Conservation (phyloP, 176 grass and related monocot genomes). For the Musa itinerans region DNA sequence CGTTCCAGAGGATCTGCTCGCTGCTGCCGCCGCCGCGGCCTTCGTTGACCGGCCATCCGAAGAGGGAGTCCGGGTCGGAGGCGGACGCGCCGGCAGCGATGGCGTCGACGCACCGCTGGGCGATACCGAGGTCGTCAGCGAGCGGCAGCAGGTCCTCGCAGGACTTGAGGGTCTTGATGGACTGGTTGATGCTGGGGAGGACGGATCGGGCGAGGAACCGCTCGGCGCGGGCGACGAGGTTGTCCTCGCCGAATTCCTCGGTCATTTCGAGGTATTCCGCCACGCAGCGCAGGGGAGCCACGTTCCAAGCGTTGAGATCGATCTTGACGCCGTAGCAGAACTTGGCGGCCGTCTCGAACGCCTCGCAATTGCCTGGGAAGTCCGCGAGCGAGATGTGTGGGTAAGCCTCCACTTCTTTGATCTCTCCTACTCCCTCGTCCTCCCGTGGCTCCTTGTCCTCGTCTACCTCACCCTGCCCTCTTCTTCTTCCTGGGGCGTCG, state of each 20-base stretch:
- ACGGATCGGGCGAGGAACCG: slow-evolving; percentile 40
- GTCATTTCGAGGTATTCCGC: slow-evolving; percentile 87
- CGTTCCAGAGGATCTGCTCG: slow-evolving; percentile 35
- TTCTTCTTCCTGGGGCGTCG: neutral
- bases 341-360: slow-evolving; percentile 68
- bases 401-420: slow-evolving; percentile 10
- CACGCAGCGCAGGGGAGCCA: slow-evolving; percentile 61
- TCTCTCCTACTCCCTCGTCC: neutral
- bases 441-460: slow-evolving; percentile 35
- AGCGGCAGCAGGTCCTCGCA: slow-evolving; percentile 75
- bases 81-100: slow-evolving; percentile 41
- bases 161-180: slow-evolving; percentile 68
- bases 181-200: slow-evolving; percentile 46
- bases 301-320: slow-evolving; percentile 72
- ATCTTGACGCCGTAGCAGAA: slow-evolving; percentile 92
- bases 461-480: slow-evolving; percentile 1
- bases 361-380: slow-evolving; percentile 65
- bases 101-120: slow-evolving; percentile 51
- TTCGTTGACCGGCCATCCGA: slow-evolving; percentile 32
- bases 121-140: slow-evolving; percentile 59
- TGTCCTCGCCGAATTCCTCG: slow-evolving; percentile 67
- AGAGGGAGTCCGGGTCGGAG: slow-evolving; percentile 24
- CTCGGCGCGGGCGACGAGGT: slow-evolving; percentile 53
- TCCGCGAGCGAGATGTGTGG: slow-evolving; percentile 37
- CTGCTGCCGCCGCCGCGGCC: slow-evolving; percentile 3